Evolutionary conservation across 768 basidiomycete genomes (phyloP).

Genomic region (Galerina marginata): DNA sequence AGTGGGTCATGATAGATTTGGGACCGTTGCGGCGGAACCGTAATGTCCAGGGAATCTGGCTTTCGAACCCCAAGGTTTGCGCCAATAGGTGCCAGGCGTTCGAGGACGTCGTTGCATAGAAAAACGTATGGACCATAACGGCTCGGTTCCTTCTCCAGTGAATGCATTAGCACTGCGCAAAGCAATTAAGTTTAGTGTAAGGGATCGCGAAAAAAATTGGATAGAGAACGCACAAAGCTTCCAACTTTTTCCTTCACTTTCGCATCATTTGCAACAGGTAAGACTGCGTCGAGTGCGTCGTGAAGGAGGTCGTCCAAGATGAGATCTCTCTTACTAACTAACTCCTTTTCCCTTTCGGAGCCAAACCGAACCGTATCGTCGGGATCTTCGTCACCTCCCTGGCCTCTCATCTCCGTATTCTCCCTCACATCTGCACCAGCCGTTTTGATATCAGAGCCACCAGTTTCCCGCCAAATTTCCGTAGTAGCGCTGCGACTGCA

Average conservation of each 20-base stretch:
- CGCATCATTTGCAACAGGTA: not conserved
- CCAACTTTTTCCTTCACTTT: not conserved
- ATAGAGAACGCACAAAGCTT: not conserved
- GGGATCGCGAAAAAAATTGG: not conserved
- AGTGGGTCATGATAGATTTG: not conserved
- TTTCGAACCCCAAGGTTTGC: not conserved
- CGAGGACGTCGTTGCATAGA: not conserved
- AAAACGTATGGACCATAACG: not conserved
- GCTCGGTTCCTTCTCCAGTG: not conserved
- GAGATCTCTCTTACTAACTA: not conserved
- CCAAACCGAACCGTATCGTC: not conserved
- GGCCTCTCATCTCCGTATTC: not conserved
- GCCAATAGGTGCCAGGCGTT: not conserved
- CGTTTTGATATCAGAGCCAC: too few relatives aligned
- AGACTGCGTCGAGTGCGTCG: not conserved
- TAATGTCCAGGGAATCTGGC: not conserved
- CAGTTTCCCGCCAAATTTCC: not conserved
- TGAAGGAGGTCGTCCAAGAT: not conserved
- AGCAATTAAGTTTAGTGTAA: not conserved
- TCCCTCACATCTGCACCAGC: not conserved
- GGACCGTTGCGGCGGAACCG: not conserved
- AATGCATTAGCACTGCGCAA: not conserved
- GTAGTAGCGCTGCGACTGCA: not conserved
- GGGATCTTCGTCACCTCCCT: not conserved
- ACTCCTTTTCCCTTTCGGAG: not conserved